Percentiles rank a stretch among this genome's conserved stretches.
These are phyloP conservation scores for Nakazawaea peltata DNA, from an alignment of 805 yeast genomes.

Conservation along the genomic window DNA sequence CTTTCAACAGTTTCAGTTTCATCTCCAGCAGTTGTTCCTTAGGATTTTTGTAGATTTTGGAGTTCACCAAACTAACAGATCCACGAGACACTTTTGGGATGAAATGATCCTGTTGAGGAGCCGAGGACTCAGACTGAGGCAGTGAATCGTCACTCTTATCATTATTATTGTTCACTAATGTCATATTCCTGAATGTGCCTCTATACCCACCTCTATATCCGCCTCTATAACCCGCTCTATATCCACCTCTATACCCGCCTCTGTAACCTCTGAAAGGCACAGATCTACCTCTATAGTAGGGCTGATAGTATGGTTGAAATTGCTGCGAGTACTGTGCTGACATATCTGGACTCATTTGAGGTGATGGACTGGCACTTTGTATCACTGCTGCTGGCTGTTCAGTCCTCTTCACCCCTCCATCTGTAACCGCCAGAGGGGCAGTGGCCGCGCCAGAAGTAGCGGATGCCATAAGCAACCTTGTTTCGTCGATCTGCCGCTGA, in stretches of 20 bases:
- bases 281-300: conserved; percentile 3
- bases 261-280: conserved; percentile 9
- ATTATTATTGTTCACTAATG: conserved; percentile 21
- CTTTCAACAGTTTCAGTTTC: conserved; percentile 15
- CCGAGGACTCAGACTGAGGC: conserved; percentile 4
- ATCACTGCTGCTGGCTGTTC: background rate
- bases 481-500: conserved; percentile 4
- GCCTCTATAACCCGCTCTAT: conserved; percentile 16
- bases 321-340: no score
- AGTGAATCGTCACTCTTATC: conserved; percentile 12
- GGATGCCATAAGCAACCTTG: conserved; percentile 1
- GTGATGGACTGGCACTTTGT: no score
- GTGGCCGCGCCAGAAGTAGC: background rate
- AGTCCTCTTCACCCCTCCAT: no score
- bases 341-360: no score
- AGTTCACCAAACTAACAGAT: conserved; percentile 31
- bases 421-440: no score
- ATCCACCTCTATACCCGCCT: conserved; percentile 13
- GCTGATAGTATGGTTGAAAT: background rate
- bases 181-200: conserved; percentile 22
- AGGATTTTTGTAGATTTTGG: conserved; percentile 26
- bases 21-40: conserved; percentile 14
- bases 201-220: conserved; percentile 14
- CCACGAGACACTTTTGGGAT: conserved; percentile 25
- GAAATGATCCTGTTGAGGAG: conserved; percentile 10